Base-by-base conservation (phyloP, 805 yeast genomes). In the Zygosaccharomyces pseudorouxii region DNA sequence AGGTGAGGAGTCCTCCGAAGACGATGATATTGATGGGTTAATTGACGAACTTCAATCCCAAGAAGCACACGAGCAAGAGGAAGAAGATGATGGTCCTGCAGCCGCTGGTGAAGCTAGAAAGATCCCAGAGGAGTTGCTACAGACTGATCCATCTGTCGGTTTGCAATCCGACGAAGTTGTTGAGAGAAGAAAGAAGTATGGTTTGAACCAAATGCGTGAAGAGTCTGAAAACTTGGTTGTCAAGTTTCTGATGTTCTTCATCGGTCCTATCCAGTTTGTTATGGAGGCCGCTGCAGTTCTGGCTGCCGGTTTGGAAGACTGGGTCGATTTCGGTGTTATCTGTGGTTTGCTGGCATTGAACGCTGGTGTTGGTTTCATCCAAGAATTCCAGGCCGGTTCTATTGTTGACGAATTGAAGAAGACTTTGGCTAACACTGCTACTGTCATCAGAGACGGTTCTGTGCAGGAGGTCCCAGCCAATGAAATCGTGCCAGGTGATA, bases 241-340 rank as follows among this genome's bases (percentile, higher is more conserved):
- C 59, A 88, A 88, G 78, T 87, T 89, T 71, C 66, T 84, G 64
- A 79, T 80, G 85, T 88, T 87, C 80, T 88, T 88, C 72, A 84
- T 88, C 58, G 96, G 96, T 75, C 96, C 96, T 60, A 88, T 88
- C 71, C 96, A 89, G 77, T 88, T 89, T 82, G 96, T 88, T 68
- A 88, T 88, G 96, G 96, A 88, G 77, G 95, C 92, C 67, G 96
- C 96, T 66, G 96, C 96, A 62, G 80, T 88, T 57, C 77, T 88
- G 71, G 96, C 96, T 68, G 96, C 95, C 58, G 96, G 96, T 83
- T 79, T 88, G 64, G 88, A 88, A 76, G 97, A 90, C 77, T 89
- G 97, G 97, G 96, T 89, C 68, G 97, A 89, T 81, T 89, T 89
- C 78, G 97, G 97, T 82, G 97, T 89, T 71, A 89, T 89, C 70